Base-by-base conservation (phyloP, 2,329 filamentous ascomycete genomes). In the Arachnopeziza araneosa region DNA sequence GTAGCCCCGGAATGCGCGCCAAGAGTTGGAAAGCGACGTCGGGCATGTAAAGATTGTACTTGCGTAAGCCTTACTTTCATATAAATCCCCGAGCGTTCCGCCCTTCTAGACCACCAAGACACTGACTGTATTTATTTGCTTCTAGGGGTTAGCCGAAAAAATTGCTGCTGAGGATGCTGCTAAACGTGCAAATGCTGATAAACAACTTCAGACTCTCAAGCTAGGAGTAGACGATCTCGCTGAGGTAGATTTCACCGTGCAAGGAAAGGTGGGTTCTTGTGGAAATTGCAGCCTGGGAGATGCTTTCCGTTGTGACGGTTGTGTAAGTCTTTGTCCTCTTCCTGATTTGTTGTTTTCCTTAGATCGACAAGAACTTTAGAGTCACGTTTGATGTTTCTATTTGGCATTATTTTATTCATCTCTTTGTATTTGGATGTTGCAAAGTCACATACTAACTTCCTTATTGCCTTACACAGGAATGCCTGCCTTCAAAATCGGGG, bases 31-130 rank as follows among this genome's bases (percentile, higher is more conserved):
- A 96, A 96, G 79, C 87, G 93, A 68, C 88, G 93, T 58, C 87
- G 93, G 63, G 92, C 95, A 60, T 99, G 95, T 81, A 98, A 99
- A 77, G 95, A 99, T 79, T 99, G 95, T 79, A 93, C 90, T 9
- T 99, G 95, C 72, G 26, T 30, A 30, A 30, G 26, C 5, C 5
- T 30, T 30, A 30, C 4, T 30, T 30, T 30, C 26, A 30, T 30
- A 30, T 9, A 5, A 30, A 30, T 30, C 26, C 9, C 26, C 26
- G 26, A 30, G 26, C 9, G 26, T 30, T 9, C 26, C 9, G 26
- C 26, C 9, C 26, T 30, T 30, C 5, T 4, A 30, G 9, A 30
- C 26, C 4, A 30, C 26, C 26, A 30, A 30, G 9, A 5, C 26
- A 30, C 9, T 30, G 4, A 30, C 26, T 30, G 26, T n/a, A n/a